Percentiles rank a stretch among this genome's conserved stretches.
These are phyloP conservation scores for Ophiocordyceps robertsii DNA, from an alignment of 2,329 filamentous ascomycete genomes.

Conservation along the genomic window DNA sequence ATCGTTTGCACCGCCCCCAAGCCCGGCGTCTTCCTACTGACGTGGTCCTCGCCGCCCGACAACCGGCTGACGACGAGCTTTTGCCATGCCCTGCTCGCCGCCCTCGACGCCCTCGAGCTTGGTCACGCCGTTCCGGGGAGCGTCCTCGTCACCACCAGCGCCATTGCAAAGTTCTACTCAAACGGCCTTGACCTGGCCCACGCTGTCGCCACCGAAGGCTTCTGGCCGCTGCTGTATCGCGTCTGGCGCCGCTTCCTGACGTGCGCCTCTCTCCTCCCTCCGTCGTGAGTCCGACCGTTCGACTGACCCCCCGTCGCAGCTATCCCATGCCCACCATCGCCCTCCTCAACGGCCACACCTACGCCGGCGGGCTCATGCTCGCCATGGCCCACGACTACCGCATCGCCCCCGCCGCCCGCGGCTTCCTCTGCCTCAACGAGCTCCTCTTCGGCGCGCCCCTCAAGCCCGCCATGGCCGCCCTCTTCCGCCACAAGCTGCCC, in stretches of 20 bases:
- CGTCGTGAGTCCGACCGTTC: no score
- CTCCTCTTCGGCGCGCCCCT: conserved; percentile 68
- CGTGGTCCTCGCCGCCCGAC: conserved; percentile 57
- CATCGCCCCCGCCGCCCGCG: conserved; percentile 54
- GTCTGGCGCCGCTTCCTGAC: conserved; percentile 47
- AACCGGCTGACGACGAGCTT: conserved; percentile 62
- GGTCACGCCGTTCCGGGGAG: conserved; percentile 43
- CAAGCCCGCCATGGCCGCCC: conserved; percentile 55
- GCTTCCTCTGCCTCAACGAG: conserved; percentile 73
- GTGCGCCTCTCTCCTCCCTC: conserved; percentile 9
- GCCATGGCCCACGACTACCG: conserved; percentile 77
- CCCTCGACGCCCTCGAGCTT: conserved; percentile 63
- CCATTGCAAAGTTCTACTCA: conserved; percentile 66
- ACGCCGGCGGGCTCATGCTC: conserved; percentile 70
- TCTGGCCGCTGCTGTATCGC: conserved; percentile 49
- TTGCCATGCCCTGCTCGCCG: conserved; percentile 51
- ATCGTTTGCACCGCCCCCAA: conserved; percentile 50
- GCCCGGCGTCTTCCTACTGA: conserved; percentile 55
- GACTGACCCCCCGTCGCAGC: conserved; percentile 6
- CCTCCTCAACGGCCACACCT: conserved; percentile 69
- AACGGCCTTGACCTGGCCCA: conserved; percentile 70
- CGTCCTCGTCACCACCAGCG: conserved; percentile 64
- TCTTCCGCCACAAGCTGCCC: conserved; percentile 59
- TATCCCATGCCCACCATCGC: conserved; percentile 75
- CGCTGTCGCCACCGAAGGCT: conserved; percentile 44